Evolutionary conservation across 345 rosid genomes (phyloP).

Genomic region (Cardamine resedifolia): DNA sequence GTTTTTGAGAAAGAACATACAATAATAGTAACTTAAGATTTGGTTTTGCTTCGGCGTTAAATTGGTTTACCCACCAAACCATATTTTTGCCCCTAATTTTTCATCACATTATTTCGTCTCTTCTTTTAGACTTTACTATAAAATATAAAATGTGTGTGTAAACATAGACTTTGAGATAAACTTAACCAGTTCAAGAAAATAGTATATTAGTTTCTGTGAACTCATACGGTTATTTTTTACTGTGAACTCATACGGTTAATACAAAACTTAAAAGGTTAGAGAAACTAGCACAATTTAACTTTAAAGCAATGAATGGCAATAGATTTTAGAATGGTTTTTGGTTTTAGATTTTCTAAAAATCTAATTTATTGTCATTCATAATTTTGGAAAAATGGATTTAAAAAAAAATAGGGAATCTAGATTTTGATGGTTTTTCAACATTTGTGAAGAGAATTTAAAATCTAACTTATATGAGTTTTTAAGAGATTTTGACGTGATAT

Average conservation of each 20-base stretch:
- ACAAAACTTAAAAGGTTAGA: background rate
- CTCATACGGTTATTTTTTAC: no score
- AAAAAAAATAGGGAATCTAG: no score
- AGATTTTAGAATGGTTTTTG: no score
- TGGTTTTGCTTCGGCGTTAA: constrained; percentile 32
- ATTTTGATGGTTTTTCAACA: no score
- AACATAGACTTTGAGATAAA: background rate
- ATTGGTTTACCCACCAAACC: constrained; percentile 43
- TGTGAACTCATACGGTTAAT: background rate
- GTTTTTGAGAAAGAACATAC: constrained; percentile 5
- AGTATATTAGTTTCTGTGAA: background rate
- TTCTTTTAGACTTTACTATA: background rate
- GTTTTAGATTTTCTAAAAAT: no score
- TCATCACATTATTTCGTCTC: background rate
- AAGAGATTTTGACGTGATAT: no score
- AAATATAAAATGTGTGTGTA: background rate
- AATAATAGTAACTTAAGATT: constrained; percentile 9
- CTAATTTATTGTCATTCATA: no score
- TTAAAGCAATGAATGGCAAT: no score
- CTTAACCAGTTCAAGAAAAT: background rate
- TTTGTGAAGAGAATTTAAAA: no score
- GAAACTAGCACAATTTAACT: background rate
- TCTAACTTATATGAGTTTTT: no score
- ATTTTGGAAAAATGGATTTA: no score
- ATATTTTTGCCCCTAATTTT: background rate